phyloP scores from a whole-genome alignment of 2,329 filamentous ascomycete genomes.

The Leptographium wingfieldii region DNA sequence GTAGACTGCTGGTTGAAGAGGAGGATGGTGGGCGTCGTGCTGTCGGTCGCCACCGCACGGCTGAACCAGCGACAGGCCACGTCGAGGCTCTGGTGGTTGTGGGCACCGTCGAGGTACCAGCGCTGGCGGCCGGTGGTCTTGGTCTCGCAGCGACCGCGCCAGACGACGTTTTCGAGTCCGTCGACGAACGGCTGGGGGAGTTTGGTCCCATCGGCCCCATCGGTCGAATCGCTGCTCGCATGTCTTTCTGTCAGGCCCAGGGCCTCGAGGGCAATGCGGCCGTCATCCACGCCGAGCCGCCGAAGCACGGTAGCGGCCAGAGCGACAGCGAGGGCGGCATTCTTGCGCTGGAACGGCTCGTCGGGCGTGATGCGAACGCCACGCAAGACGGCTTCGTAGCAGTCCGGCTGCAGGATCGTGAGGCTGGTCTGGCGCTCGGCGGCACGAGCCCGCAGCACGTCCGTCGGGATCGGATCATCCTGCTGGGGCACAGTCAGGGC shows the following conservation, averaged over 20 bases:
- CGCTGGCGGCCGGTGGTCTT: constrained; percentile 34
- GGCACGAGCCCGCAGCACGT: constrained; percentile 39
- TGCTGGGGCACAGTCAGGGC: constrained; percentile 44
- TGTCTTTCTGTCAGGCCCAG: constrained; percentile 17
- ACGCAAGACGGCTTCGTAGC: constrained; percentile 4
- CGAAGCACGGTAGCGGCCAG: constrained; percentile 27
- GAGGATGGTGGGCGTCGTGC: constrained; percentile 31
- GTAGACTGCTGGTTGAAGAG: constrained; percentile 92
- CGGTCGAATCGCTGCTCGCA: not conserved
- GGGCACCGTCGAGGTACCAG: constrained; percentile 82
- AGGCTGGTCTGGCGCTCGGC: constrained; percentile 28
- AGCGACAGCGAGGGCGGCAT: constrained; percentile 20
- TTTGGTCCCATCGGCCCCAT: not conserved
- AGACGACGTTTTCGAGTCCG: constrained; percentile 53
- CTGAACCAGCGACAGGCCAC: constrained; percentile 70
- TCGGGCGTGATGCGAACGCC: constrained; percentile 9
- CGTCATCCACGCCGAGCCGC: constrained; percentile 35
- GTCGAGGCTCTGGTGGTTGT: constrained; percentile 73
- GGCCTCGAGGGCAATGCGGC: not conserved
- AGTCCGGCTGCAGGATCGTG: constrained; percentile 10
- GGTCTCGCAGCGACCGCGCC: constrained; percentile 69
- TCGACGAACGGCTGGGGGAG: constrained; percentile 43
- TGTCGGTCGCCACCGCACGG: constrained; percentile 15
- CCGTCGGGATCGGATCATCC: constrained; percentile 26
- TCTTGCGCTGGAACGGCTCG: constrained; percentile 13